Conservation (phyloP, 805 yeast genomes). For the Yamadazyma philogaea region DNA sequence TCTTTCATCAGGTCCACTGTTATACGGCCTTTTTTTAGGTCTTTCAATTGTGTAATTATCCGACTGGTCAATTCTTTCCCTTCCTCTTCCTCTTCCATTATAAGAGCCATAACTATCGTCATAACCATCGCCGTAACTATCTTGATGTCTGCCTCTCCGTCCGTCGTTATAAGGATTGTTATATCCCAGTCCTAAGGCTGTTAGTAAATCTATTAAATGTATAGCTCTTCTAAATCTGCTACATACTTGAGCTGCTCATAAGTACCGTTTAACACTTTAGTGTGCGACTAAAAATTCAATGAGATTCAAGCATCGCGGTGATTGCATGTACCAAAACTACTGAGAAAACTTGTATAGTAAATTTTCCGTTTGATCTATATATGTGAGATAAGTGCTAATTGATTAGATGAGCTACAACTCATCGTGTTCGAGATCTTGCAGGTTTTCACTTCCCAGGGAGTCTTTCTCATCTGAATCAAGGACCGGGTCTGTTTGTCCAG, state of each 20-base stretch:
- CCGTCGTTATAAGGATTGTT: slow-evolving; percentile 6
- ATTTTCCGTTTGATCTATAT: neutral
- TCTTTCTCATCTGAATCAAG: slow-evolving; percentile 2
- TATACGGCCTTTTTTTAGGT: slow-evolving; percentile 13
- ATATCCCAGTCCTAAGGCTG: neutral
- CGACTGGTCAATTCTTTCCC: slow-evolving; percentile 16
- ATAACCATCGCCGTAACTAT: slow-evolving; percentile 4
- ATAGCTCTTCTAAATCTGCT: neutral
- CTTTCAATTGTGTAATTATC: slow-evolving; percentile 9
- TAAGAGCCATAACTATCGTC: slow-evolving; percentile 5
- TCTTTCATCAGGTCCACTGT: slow-evolving; percentile 1
- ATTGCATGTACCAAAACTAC: neutral
- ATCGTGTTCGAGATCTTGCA: slow-evolving; percentile 18
- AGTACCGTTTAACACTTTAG: neutral
- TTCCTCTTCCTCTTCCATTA: slow-evolving; percentile 11
- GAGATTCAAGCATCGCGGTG: neutral
- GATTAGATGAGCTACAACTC: slow-evolving; percentile 13
- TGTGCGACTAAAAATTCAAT: neutral
- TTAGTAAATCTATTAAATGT: slow-evolving; percentile 1
- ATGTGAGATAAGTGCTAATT: neutral
- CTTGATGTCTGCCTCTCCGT: slow-evolving; percentile 6
- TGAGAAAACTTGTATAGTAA: neutral
- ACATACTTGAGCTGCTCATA: slow-evolving; percentile 9
- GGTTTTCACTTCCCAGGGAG: slow-evolving; percentile 8
- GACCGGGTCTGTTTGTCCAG: slow-evolving; percentile 1